Evolutionary conservation across 192 early-diverging fungal genomes (phyloP).

Genomic region (Gigaspora rosea): DNA sequence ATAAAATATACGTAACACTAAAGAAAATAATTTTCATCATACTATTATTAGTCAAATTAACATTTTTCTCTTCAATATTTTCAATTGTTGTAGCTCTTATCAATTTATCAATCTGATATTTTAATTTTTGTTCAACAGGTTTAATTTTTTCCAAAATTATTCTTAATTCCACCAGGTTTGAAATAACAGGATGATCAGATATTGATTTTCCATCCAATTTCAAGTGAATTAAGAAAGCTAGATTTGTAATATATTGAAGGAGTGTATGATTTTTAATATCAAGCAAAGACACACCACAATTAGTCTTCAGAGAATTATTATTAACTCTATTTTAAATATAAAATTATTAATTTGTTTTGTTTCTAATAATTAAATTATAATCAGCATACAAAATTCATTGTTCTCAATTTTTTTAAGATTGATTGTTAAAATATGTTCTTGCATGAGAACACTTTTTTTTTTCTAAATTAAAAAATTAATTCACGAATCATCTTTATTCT

Average conservation of each 20-base stretch:
- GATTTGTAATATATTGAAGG: constrained; percentile 81
- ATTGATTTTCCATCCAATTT: constrained; percentile 77
- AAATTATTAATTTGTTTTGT: not conserved
- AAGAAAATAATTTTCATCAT: not conserved
- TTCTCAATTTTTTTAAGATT: no score
- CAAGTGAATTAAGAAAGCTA: constrained; percentile 72
- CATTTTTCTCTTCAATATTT: constrained; percentile 41
- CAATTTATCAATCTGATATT: constrained; percentile 97
- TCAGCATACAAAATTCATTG: not conserved
- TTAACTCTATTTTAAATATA: not conserved
- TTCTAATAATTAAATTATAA: not conserved
- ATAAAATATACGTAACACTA: constrained; percentile 5
- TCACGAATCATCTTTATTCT: no score
- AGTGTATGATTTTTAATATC: constrained; percentile 89
- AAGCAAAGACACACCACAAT: constrained; percentile 83
- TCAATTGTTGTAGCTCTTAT: constrained; percentile 65
- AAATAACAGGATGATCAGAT: constrained; percentile 61
- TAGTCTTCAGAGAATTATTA: constrained; percentile 42
- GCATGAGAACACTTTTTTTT: no score
- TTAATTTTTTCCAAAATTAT: constrained; percentile 91
- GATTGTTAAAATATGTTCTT: no score
- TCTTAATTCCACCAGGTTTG: constrained; percentile 74
- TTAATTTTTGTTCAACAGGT: constrained; percentile 90
- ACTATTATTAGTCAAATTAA: constrained; percentile 10
- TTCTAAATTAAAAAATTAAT: not conserved